phyloP scores from a whole-genome alignment of 176 grass and related monocot species.

The Dactylis glomerata region DNA sequence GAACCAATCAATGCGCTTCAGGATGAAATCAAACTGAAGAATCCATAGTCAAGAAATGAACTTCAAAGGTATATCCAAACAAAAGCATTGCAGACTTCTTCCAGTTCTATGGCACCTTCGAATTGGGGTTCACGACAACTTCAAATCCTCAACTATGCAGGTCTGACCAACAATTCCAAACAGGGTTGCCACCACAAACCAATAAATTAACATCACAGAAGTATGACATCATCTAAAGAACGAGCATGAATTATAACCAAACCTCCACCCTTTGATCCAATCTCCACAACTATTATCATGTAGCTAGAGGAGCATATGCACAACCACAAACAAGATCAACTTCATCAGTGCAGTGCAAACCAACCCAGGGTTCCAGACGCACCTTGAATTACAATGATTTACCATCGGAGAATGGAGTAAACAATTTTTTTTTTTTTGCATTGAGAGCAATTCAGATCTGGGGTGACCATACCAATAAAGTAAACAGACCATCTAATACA shows the following conservation, averaged over 20 bases:
- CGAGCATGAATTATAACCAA: neutral
- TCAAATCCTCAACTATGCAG: neutral
- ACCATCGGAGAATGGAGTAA: neutral
- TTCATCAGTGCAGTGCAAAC: neutral
- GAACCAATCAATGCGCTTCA: neutral
- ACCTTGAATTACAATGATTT: neutral
- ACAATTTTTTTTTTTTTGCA: neutral
- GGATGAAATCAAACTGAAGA: neutral
- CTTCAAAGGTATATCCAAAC: neutral
- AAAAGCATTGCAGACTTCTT: neutral
- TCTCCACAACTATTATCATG: neutral
- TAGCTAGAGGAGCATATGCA: neutral
- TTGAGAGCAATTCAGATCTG: neutral
- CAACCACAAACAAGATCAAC: neutral
- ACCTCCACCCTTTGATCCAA: neutral
- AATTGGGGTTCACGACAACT: neutral
- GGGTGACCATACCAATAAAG: neutral
- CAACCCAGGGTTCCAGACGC: neutral
- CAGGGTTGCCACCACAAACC: neutral
- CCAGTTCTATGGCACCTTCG: neutral
- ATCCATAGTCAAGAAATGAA: neutral
- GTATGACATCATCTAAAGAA: neutral
- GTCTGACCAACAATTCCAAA: constrained; percentile 6
- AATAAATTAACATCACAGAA: neutral
- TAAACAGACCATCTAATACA: neutral